Evolutionary conservation across 2,329 filamentous ascomycete species (phyloP).

Genomic region (Coniochaeta pulveracea): DNA sequence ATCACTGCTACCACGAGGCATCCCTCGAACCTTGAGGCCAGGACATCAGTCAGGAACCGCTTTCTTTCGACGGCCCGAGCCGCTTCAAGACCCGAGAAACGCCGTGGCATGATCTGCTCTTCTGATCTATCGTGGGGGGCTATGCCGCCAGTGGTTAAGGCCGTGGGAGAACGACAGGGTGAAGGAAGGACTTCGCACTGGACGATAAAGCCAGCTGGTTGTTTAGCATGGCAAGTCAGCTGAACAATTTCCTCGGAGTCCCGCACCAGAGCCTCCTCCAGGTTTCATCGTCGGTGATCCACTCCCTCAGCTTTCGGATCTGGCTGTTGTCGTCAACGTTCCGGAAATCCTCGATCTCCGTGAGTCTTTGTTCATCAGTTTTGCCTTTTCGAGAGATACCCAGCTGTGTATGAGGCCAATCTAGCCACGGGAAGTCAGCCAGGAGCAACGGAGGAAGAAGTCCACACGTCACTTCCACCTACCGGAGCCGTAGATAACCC

Average conservation of each 20-base stretch:
- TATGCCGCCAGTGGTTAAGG: too few species aligned
- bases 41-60: too few species aligned
- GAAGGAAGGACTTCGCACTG: neutral
- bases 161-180: too few species aligned
- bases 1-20: too few species aligned
- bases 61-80: too few species aligned
- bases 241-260: constrained; percentile 11
- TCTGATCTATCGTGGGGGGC: too few species aligned
- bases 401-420: constrained; percentile 14
- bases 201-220: neutral
- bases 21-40: too few species aligned
- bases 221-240: constrained; percentile 3
- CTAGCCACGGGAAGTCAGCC: too few species aligned
- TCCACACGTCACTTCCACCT: neutral
- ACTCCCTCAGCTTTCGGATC: constrained; percentile 11
- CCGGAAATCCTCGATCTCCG: constrained; percentile 12
- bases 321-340: constrained; percentile 10
- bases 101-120: too few species aligned
- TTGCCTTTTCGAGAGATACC: constrained; percentile 11
- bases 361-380: constrained; percentile 11
- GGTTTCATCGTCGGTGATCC: constrained; percentile 11
- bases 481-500: constrained; percentile 12
- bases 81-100: too few species aligned
- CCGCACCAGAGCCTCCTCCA: constrained; percentile 12
- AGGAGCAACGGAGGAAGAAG: neutral